Base-by-base conservation (phyloP, 2,329 filamentous ascomycete species). In the Pseudogymnoascus sp. region DNA sequence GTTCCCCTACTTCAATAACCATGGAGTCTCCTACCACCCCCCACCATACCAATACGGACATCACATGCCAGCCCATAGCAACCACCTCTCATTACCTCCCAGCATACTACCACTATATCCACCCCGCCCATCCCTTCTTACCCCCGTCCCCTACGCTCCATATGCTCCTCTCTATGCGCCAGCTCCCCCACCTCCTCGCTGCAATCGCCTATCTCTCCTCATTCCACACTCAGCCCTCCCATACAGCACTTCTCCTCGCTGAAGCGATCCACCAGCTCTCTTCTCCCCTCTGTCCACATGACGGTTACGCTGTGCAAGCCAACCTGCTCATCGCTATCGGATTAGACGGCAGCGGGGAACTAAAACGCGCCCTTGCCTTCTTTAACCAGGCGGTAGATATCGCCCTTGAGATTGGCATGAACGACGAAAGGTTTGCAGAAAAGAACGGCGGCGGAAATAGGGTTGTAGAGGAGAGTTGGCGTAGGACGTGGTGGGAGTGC, bases 401-500 rank as follows among this genome's bases (percentile, higher is more conserved):
- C 54, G 89, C 91, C 1, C 75, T 95, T 8, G 84, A 91, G 62
- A 80, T 96, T 24, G 87, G 88, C 0, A 81, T 97, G 73, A 86
- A 96, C 70, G 84, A 83, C 8, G 79, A 83, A 57, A 79, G 82
- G 0, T 96, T 85, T 71, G 86, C 90, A 0, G 74, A 79, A 0
- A 74, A 80, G 4, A 78, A 90, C 67, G 86, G 88, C 13, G 77
- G 80, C 29, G 84, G 84, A 4, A 83, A 88, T 63, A 79, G 84
- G 0, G 78, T 91, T 1, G 71, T 92, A 2, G 89, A 93, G 71
- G 92, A 97, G 73, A 90, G 87, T 71, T 88, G 90, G 83, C 83
- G 91, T 15, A 81, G 92, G 63, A 97, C 92, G 1, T 97, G 92
- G 92, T 97, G 92, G 92, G 91, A 86, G 66, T 73, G 88, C 61